These are phyloP conservation scores for Rhododendron griersonianum DNA, from an alignment of 148 eudicot genomes.

Conservation along the genomic window DNA sequence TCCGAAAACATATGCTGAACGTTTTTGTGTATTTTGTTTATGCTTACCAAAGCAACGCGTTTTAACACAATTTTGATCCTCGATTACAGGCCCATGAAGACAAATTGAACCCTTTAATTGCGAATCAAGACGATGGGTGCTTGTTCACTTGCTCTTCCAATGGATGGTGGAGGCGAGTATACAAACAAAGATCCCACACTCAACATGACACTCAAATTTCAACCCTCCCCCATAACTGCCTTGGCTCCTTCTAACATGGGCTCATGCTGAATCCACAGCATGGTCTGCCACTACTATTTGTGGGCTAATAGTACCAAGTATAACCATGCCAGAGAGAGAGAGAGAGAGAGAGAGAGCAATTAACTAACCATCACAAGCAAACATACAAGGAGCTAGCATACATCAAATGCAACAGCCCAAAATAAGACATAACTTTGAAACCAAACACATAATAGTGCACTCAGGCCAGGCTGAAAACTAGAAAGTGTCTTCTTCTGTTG, in stretches of 20 bases:
- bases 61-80: not conserved
- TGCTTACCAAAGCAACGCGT: not conserved
- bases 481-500: slow-evolving; percentile 50
- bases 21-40: no score
- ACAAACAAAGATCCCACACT: slow-evolving; percentile 30
- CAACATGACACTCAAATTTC: slow-evolving; percentile 46
- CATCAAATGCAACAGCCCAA: not conserved
- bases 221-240: slow-evolving; percentile 13
- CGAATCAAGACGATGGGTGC: no score
- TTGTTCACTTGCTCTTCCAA: no score
- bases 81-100: slow-evolving; percentile 40
- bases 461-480: not conserved
- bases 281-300: no score
- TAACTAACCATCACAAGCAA: not conserved
- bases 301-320: no score
- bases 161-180: no score
- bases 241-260: no score
- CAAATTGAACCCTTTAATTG: not conserved
- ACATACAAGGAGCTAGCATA: not conserved
- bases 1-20: no score
- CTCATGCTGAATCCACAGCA: no score
- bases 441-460: not conserved
- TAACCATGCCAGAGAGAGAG: no score
- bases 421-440: not conserved
- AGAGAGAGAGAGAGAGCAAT: not conserved